Conservation (phyloP, 257 asterid genomes). For the Solanum dulcamara region DNA sequence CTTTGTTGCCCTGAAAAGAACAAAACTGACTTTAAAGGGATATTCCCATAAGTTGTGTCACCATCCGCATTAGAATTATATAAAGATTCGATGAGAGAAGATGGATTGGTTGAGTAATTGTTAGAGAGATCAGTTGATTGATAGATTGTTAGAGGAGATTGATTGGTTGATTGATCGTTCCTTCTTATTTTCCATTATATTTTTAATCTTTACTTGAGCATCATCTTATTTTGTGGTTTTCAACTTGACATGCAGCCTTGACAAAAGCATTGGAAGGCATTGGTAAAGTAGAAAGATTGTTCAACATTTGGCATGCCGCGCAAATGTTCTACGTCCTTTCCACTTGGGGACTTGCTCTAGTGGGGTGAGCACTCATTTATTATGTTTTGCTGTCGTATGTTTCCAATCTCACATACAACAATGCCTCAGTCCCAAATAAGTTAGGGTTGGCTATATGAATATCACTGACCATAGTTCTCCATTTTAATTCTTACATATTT, state of each 20-base stretch:
- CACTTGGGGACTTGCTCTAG: constrained; percentile 89
- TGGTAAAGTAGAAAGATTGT: constrained; percentile 66
- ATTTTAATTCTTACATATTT: neutral
- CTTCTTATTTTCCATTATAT: neutral
- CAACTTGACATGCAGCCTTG: constrained; percentile 44
- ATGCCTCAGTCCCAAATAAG: neutral
- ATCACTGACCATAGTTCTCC: neutral
- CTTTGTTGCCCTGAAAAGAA: neutral
- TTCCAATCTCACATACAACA: neutral
- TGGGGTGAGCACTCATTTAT: constrained; percentile 41
- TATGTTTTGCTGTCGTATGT: neutral
- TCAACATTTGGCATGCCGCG: constrained; percentile 81
- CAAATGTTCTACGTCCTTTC: constrained; percentile 60
- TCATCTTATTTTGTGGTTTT: neutral
- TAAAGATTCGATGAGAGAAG: neutral
- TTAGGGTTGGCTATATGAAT: neutral
- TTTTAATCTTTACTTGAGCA: neutral
- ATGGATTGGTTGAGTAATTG: neutral
- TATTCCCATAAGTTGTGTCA: neutral
- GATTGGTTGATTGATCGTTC: neutral
- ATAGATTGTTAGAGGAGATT: neutral
- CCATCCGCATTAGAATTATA: neutral
- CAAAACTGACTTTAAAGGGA: neutral
- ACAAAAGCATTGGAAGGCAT: constrained; percentile 55
- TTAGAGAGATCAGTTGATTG: neutral